Evolutionary conservation across 768 basidiomycete genomes (phyloP).

Genomic region (Roridomyces roridus): DNA sequence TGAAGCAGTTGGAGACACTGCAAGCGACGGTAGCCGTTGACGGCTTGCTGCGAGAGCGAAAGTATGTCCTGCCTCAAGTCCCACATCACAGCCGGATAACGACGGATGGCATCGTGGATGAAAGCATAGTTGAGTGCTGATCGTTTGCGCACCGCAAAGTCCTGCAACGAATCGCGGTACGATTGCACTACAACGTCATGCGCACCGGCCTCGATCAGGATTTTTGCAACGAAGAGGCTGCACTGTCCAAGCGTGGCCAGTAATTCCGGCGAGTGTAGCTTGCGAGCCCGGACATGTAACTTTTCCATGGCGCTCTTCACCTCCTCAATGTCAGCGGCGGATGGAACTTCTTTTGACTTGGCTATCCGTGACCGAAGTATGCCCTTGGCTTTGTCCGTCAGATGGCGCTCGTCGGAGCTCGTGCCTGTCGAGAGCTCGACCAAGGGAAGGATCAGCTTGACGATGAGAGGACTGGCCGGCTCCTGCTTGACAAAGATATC

Average conservation of each 20-base stretch:
- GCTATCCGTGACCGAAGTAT: conserved; percentile 76
- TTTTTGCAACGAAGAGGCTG: conserved; percentile 71
- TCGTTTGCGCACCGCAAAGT: conserved; percentile 83
- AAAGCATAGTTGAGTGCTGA: conserved; percentile 76
- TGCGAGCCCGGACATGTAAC: conserved; percentile 77
- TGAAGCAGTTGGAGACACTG: conserved; percentile 80
- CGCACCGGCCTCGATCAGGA: conserved; percentile 47
- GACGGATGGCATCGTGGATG: conserved; percentile 79
- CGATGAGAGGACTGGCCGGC: conserved; percentile 69
- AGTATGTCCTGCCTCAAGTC: conserved; percentile 64
- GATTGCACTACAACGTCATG: conserved; percentile 52
- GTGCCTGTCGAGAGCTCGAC: conserved; percentile 74
- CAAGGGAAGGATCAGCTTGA: conserved; percentile 77
- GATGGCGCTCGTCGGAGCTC: conserved; percentile 80
- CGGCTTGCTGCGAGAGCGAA: conserved; percentile 57
- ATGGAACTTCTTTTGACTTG: conserved; percentile 74
- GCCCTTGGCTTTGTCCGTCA: conserved; percentile 87
- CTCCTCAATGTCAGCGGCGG: conserved; percentile 49
- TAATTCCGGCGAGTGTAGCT: conserved; percentile 64
- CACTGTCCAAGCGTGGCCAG: conserved; percentile 70
- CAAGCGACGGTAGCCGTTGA: conserved; percentile 78
- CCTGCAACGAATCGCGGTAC: conserved; percentile 71
- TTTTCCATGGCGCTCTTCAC: conserved; percentile 57
- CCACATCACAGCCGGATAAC: conserved; percentile 73
- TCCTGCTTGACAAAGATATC: conserved; percentile 84